Percentiles rank a stretch among this genome's conserved stretches.
Conservation (phyloP, 164 flowering plant genomes). For the Brasenia schreberi region DNA sequence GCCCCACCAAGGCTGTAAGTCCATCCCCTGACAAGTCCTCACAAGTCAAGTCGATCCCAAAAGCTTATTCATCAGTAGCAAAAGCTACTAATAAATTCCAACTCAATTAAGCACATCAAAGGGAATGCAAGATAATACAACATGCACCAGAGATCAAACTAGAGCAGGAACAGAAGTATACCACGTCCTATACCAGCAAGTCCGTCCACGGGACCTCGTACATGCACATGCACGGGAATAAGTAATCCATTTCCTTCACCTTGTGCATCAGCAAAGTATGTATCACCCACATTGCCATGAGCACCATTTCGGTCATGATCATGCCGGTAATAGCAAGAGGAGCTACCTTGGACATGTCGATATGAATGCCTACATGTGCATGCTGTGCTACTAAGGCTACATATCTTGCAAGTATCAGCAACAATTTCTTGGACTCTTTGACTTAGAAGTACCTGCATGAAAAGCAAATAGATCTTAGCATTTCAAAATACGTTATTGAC, state of each 20-base stretch:
- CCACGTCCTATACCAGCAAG: constrained; percentile 98
- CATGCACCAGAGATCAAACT: constrained; percentile 85
- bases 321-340: constrained; percentile 54
- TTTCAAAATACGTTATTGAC: background rate
- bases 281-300: constrained; percentile 42
- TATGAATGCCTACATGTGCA: constrained; percentile 77
- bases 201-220: constrained; percentile 83
- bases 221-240: constrained; percentile 85
- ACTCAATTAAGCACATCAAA: constrained; percentile 34
- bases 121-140: constrained; percentile 93
- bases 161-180: constrained; percentile 57
- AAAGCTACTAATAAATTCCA: constrained; percentile 56
- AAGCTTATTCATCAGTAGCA: constrained; percentile 80
- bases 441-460: constrained; percentile 72
- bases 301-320: constrained; percentile 53
- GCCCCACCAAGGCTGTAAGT: constrained; percentile 86
- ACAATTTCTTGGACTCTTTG: constrained; percentile 84
- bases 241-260: constrained; percentile 55
- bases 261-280: constrained; percentile 55
- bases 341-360: constrained; percentile 46
- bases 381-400: constrained; percentile 50
- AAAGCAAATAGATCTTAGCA: constrained; percentile 5
- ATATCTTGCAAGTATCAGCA: constrained; percentile 81
- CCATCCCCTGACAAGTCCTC: constrained; percentile 87
- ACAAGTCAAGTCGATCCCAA: constrained; percentile 48